Evolutionary conservation across 495 filamentous ascomycete genomes (phyloP), one percentile per base, ranked within the genome.

Genomic region (Xylaria bambusicola): DNA sequence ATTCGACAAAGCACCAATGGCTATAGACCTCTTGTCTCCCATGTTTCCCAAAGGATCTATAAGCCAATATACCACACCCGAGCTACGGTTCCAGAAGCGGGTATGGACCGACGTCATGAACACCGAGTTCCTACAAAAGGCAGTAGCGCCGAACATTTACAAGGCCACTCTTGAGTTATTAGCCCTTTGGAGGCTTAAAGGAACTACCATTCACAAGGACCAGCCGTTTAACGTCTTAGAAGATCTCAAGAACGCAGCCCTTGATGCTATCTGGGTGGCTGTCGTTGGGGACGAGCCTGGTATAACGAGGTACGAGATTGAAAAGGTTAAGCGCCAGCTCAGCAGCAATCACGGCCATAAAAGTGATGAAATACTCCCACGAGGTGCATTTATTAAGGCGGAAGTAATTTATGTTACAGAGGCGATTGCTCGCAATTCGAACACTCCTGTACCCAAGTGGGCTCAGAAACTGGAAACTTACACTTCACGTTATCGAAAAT

Each of bases 261-360:
- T 78, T 1, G 73, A 78, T 35, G 67, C 66, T 10, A 71, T 77
- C 17, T 74, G 74, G 70, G 62, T 60, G 0, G 60, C 63, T 21
- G 47, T 71, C 0, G 52, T 77, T 13, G 73, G 74, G 9, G 64
- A 67, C 17, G 48, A 64, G 24, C 26, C 58, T 3, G n/a, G n/a
- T n/a, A n/a, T n/a, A n/a, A n/a, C n/a, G n/a, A n/a, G n/a, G n/a
- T n/a, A n/a, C n/a, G n/a, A n/a, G n/a, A n/a, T n/a, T n/a, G n/a
- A n/a, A n/a, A n/a, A n/a, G n/a, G n/a, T n/a, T n/a, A n/a, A n/a
- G n/a, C n/a, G n/a, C n/a, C n/a, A n/a, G n/a, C n/a, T n/a, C n/a
- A n/a, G n/a, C n/a, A n/a, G n/a, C n/a, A n/a, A n/a, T n/a, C n/a
- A n/a, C n/a, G n/a, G n/a, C n/a, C n/a, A n/a, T n/a, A n/a, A n/a